Percentiles rank a stretch among this genome's conserved stretches.
These are phyloP conservation scores for Parastagonospora nodorum DNA, from an alignment of 2,329 filamentous ascomycete genomes.

Conservation along the genomic window DNA sequence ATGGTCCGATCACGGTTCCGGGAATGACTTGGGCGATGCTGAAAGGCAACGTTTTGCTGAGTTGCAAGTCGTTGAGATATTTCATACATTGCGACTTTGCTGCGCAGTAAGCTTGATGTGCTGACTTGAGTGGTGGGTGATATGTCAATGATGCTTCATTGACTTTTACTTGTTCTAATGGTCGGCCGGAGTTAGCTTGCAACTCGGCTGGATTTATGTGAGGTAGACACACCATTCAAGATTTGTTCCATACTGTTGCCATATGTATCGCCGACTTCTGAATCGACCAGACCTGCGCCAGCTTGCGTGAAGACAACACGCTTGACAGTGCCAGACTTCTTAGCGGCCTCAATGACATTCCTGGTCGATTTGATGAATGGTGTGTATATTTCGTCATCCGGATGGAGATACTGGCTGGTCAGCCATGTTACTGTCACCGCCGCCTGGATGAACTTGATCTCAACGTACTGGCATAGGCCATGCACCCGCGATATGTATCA, in stretches of 20 bases:
- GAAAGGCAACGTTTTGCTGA: slow-evolving; percentile 19
- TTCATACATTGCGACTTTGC: slow-evolving; percentile 43
- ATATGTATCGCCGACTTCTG: slow-evolving; percentile 38
- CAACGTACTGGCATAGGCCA: slow-evolving; percentile 34
- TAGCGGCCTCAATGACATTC: slow-evolving; percentile 32
- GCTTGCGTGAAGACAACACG: slow-evolving; percentile 43
- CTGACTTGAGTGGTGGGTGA: slow-evolving; percentile 31
- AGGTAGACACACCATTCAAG: slow-evolving; percentile 21
- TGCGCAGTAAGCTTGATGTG: slow-evolving; percentile 41
- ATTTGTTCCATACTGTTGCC: slow-evolving; percentile 34
- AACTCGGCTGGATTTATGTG: background rate
- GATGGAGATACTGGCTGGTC: slow-evolving; percentile 29
- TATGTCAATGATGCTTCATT: slow-evolving; percentile 27
- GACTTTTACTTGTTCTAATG: slow-evolving; percentile 28
- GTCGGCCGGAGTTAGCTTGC: background rate
- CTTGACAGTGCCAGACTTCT: slow-evolving; percentile 28
- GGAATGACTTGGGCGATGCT: slow-evolving; percentile 41
- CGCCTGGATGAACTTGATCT: background rate
- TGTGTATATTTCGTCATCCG: slow-evolving; percentile 40
- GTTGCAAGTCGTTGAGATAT: slow-evolving; percentile 26
- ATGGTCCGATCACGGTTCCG: slow-evolving; percentile 41
- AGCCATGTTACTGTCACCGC: background rate
- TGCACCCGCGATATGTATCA: slow-evolving; percentile 41
- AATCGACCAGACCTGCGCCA: slow-evolving; percentile 38
- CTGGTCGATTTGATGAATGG: slow-evolving; percentile 41